Evolutionary conservation across 2,329 filamentous ascomycete genomes (phyloP).

Genomic region (Aspergillus udagawae): DNA sequence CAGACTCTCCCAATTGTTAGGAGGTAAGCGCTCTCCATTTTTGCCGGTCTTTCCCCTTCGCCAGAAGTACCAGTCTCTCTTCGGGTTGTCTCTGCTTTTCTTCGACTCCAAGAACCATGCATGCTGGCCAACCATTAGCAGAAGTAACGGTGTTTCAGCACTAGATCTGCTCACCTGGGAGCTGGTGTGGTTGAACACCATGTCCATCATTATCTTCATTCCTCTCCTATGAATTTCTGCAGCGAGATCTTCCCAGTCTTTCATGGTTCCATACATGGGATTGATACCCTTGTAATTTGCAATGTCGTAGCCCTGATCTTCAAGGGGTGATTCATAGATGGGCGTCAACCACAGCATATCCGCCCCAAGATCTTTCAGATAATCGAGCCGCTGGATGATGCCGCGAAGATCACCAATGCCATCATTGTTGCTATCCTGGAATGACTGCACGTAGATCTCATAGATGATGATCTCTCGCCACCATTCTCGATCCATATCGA

Average conservation of each 20-base stretch:
- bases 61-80: conserved; percentile 57
- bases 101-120: conserved; percentile 56
- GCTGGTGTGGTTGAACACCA: conserved; percentile 40
- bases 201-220: conserved; percentile 37
- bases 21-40: conserved; percentile 57
- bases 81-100: conserved; percentile 46
- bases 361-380: conserved; percentile 48
- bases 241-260: conserved; percentile 37
- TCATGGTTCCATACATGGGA: conserved; percentile 36
- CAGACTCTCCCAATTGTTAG: conserved; percentile 67
- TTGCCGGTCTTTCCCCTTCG: conserved; percentile 42
- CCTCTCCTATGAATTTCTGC: conserved; percentile 31
- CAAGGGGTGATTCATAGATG: conserved; percentile 45
- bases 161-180: conserved; percentile 4
- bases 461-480: conserved; percentile 61
- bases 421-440: conserved; percentile 56
- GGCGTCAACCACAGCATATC: conserved; percentile 36
- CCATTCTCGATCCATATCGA: conserved; percentile 38
- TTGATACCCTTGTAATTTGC: conserved; percentile 39
- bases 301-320: conserved; percentile 42
- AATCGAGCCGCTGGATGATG: conserved; percentile 55
- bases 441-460: conserved; percentile 60
- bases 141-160: background rate
- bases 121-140: conserved; percentile 39
- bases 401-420: conserved; percentile 56